phyloP scores from a whole-genome alignment of 2,329 filamentous ascomycete species.

The Arthrobotrys pseudoclavata region DNA sequence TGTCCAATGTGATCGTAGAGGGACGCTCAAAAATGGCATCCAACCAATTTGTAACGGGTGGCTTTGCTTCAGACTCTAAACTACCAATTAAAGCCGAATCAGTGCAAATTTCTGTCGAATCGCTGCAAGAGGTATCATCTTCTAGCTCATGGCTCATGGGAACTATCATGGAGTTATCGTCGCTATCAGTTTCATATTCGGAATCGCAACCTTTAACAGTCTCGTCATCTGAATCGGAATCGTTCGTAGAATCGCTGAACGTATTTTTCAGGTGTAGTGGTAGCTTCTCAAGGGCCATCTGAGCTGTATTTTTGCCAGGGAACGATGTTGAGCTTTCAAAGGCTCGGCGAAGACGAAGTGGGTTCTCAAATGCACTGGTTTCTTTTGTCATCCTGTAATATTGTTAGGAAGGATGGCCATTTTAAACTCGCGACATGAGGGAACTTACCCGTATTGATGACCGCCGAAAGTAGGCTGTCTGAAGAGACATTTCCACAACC shows the following conservation, averaged over 20 bases:
- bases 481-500: slow-evolving; percentile 38
- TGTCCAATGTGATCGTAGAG: slow-evolving; percentile 22
- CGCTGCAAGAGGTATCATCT: neutral
- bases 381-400: slow-evolving; percentile 36
- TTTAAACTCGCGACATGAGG: neutral
- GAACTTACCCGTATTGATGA: slow-evolving; percentile 47
- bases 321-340: slow-evolving; percentile 32
- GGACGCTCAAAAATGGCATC: slow-evolving; percentile 30
- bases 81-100: neutral
- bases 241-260: neutral
- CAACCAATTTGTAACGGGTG: slow-evolving; percentile 16
- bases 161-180: neutral
- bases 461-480: slow-evolving; percentile 42
- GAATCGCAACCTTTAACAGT: slow-evolving; percentile 6
- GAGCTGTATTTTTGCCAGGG: slow-evolving; percentile 23
- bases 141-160: neutral
- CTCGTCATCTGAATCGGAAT: slow-evolving; percentile 9
- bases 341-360: slow-evolving; percentile 29
- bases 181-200: neutral
- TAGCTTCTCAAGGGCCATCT: slow-evolving; percentile 30
- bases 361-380: slow-evolving; percentile 44
- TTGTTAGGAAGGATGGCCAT: neutral
- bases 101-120: neutral
- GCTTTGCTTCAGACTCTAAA: neutral
- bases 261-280: neutral